Evolutionary conservation across 805 yeast genomes (phyloP).

Genomic region (Tetrapisispora nanseiensis): DNA sequence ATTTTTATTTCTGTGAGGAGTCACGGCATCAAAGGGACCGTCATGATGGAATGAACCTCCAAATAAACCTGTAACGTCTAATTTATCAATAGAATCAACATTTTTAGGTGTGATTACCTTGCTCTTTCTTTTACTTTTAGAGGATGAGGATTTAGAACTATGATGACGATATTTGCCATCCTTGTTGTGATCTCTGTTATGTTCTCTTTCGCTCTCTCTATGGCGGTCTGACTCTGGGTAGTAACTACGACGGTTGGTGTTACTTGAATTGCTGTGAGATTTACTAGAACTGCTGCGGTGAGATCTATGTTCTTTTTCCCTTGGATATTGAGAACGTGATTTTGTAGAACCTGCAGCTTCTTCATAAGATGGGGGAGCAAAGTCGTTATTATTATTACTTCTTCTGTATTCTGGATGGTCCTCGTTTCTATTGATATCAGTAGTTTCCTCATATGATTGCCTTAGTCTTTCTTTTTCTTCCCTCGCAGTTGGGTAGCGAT

Average conservation of each 20-base stretch:
- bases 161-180: conserved; percentile 12
- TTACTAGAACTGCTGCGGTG: conserved; percentile 4
- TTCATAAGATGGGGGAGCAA: conserved; percentile 16
- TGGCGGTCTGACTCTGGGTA: conserved; percentile 6
- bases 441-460: conserved; percentile 23
- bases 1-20: conserved; percentile 87
- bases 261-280: background rate
- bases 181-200: conserved; percentile 12
- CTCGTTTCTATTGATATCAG: conserved; percentile 6
- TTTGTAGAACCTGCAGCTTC: conserved; percentile 31
- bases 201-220: conserved; percentile 10
- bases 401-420: no score
- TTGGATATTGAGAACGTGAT: conserved; percentile 7
- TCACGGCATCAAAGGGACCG: conserved; percentile 98
- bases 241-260: conserved; percentile 8
- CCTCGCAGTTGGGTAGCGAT: conserved; percentile 29
- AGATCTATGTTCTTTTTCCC: conserved; percentile 8
- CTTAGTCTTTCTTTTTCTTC: conserved; percentile 27
- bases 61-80: conserved; percentile 92
- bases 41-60: conserved; percentile 97
- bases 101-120: conserved; percentile 46
- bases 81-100: conserved; percentile 87
- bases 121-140: conserved; percentile 46
- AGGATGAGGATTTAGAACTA: conserved; percentile 10
- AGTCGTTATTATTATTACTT: conserved; percentile 2